Percentiles rank a stretch among this genome's conserved stretches.
Evolutionary conservation across 176 grass and related monocot species (phyloP).

Genomic region (Oryza coarctata): DNA sequence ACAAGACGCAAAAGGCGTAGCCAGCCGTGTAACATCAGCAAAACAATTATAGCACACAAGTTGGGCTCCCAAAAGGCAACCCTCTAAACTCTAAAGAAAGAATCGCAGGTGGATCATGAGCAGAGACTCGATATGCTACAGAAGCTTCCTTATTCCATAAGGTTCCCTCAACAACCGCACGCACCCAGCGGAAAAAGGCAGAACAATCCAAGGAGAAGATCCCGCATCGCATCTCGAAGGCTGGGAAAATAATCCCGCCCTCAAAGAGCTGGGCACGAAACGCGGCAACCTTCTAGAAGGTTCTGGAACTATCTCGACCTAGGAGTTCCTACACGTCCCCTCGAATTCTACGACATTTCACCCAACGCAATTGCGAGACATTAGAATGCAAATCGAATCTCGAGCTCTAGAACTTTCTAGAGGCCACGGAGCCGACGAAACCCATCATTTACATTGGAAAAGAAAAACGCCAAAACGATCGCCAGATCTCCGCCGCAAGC

Average conservation of each 20-base stretch:
- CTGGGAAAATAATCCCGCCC: neutral
- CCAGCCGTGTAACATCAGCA: slow-evolving; percentile 12
- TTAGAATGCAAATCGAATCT: neutral
- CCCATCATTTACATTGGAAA: neutral
- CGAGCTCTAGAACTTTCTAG: neutral
- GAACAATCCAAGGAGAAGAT: slow-evolving; percentile 7
- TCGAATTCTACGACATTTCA: neutral
- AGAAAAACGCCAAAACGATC: neutral
- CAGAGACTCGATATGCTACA: neutral
- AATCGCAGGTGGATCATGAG: neutral
- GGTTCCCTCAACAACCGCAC: slow-evolving; percentile 18
- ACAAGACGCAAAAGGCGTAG: slow-evolving; percentile 24
- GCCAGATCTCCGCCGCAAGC: slow-evolving; percentile 5
- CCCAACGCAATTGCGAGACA: neutral
- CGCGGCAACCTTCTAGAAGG: neutral
- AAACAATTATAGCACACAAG: slow-evolving; percentile 5
- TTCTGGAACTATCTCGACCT: neutral
- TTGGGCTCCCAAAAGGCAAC: neutral
- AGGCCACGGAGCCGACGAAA: neutral
- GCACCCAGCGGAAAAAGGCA: slow-evolving; percentile 2
- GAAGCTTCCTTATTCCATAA: slow-evolving; percentile 23
- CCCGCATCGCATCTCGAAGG: neutral
- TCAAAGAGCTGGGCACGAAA: neutral
- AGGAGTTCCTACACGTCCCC: neutral
- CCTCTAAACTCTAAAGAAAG: slow-evolving; percentile 20